phyloP scores from a whole-genome alignment of 2,329 filamentous ascomycete species.

The Fusarium sp. region DNA sequence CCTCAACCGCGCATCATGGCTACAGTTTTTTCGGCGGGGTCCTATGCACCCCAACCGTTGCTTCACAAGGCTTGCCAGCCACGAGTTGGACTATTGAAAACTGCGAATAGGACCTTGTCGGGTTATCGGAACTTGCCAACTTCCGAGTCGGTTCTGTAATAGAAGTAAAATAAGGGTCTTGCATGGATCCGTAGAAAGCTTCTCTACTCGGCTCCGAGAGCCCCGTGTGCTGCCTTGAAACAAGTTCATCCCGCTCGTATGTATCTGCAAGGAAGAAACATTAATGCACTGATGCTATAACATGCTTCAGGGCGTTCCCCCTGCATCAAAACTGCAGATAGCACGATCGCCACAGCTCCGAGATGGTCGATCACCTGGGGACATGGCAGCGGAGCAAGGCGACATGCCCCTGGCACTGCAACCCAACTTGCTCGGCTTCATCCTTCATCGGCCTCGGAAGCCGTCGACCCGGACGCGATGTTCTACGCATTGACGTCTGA shows the following conservation, averaged over 20 bases:
- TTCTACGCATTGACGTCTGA: not conserved
- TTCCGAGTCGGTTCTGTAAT: constrained; percentile 6
- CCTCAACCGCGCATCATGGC: not conserved
- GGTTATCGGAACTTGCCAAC: constrained; percentile 4
- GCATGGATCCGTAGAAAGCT: not conserved
- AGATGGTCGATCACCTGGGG: constrained; percentile 11
- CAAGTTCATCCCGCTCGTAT: constrained; percentile 10
- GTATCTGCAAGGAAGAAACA: constrained; percentile 22
- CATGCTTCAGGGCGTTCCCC: constrained; percentile 29
- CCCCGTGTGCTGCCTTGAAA: not conserved
- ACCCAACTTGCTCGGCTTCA: constrained; percentile 11
- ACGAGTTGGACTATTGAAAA: not conserved
- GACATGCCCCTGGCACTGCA: constrained; percentile 32
- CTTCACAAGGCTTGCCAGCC: constrained; percentile 21
- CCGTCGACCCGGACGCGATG: constrained; percentile 27
- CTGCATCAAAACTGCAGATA: constrained; percentile 25
- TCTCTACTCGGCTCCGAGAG: not conserved
- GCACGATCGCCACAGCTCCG: constrained; percentile 19
- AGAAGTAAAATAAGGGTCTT: constrained; percentile 3
- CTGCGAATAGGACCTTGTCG: constrained; percentile 5
- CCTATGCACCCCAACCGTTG: constrained; percentile 15
- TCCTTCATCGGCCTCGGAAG: constrained; percentile 19
- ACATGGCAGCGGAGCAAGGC: constrained; percentile 7
- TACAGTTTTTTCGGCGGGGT: constrained; percentile 21
- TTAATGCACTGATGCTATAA: constrained; percentile 7